Percentiles rank a stretch among this genome's conserved stretches.
Conservation (phyloP, 2,329 filamentous ascomycete species). For the Aureobasidium sp. region DNA sequence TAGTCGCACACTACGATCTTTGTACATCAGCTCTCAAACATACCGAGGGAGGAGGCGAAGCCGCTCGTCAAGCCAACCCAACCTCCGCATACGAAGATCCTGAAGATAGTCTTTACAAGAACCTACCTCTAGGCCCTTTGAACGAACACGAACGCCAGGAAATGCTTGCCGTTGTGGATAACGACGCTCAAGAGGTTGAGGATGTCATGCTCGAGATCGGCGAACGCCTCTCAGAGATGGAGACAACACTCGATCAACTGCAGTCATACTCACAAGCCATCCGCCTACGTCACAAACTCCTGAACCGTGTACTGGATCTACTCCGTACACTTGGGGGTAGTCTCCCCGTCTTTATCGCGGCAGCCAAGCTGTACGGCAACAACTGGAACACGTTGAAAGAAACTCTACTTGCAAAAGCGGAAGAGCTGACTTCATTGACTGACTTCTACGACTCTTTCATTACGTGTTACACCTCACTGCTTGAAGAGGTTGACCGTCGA, state of each 20-base stretch:
- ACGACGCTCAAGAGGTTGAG: slow-evolving; percentile 58
- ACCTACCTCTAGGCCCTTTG: slow-evolving; percentile 48
- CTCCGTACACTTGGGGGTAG: slow-evolving; percentile 60
- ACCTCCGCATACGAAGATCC: slow-evolving; percentile 41
- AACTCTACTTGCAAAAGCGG: slow-evolving; percentile 58
- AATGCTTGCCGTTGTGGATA: slow-evolving; percentile 71
- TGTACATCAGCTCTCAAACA: slow-evolving; percentile 87
- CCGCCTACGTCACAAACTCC: slow-evolving; percentile 46
- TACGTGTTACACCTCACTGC: slow-evolving; percentile 71
- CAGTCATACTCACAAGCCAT: slow-evolving; percentile 53
- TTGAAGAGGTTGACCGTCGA: slow-evolving; percentile 75
- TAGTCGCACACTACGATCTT: slow-evolving; percentile 85
- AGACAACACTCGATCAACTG: slow-evolving; percentile 57
- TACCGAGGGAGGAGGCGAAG: slow-evolving; percentile 56
- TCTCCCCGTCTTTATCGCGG: slow-evolving; percentile 55
- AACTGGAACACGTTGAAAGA: slow-evolving; percentile 68
- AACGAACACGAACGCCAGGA: slow-evolving; percentile 68
- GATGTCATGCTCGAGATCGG: slow-evolving; percentile 60
- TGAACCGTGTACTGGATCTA: slow-evolving; percentile 54
- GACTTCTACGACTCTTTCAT: slow-evolving; percentile 85
- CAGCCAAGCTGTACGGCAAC: slow-evolving; percentile 53
- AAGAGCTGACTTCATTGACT: slow-evolving; percentile 67
- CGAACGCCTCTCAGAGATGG: slow-evolving; percentile 68
- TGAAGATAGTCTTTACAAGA: slow-evolving; percentile 54
- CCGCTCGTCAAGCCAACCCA: slow-evolving; percentile 29